These are phyloP conservation scores for Escovopsis sp. DNA, from an alignment of 2,329 filamentous ascomycete species.

Conservation along the genomic window DNA sequence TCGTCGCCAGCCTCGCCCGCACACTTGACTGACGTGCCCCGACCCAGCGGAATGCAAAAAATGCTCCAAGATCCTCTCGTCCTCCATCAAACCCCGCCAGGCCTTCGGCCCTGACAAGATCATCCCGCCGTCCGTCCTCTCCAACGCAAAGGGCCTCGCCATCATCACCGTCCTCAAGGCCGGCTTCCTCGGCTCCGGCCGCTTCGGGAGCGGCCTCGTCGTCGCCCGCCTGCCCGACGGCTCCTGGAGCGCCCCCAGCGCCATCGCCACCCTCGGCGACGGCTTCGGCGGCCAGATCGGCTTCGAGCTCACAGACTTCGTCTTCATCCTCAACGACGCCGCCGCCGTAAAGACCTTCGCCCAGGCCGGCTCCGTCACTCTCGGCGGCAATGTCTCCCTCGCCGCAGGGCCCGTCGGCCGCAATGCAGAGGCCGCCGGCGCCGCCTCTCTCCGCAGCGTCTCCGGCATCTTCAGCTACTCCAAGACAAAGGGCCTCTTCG, in stretches of 20 bases:
- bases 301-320: conserved; percentile 83
- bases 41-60: conserved; percentile 89
- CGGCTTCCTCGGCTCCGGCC: conserved; percentile 69
- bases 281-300: conserved; percentile 79
- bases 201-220: conserved; percentile 70
- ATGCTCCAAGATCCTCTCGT: conserved; percentile 85
- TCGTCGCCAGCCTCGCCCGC: background rate
- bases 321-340: conserved; percentile 93
- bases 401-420: conserved; percentile 87
- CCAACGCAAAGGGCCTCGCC: conserved; percentile 81
- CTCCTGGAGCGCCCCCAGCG: conserved; percentile 66
- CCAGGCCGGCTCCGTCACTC: conserved; percentile 76
- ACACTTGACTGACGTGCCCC: conserved; percentile 5
- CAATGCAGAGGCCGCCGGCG: conserved; percentile 91
- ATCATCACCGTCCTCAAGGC: conserved; percentile 79
- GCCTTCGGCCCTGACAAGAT: conserved; percentile 93
- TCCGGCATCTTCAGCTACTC: conserved; percentile 93
- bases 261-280: conserved; percentile 66
- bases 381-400: conserved; percentile 92
- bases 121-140: conserved; percentile 80
- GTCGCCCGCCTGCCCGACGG: conserved; percentile 67
- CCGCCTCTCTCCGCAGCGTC: conserved; percentile 76
- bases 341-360: conserved; percentile 86
- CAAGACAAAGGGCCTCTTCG: conserved; percentile 95
- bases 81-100: conserved; percentile 88